Percentiles rank a stretch among this genome's conserved stretches.
phyloP scores from a whole-genome alignment of 768 basidiomycete species.

The Suillus cothurnatus region DNA sequence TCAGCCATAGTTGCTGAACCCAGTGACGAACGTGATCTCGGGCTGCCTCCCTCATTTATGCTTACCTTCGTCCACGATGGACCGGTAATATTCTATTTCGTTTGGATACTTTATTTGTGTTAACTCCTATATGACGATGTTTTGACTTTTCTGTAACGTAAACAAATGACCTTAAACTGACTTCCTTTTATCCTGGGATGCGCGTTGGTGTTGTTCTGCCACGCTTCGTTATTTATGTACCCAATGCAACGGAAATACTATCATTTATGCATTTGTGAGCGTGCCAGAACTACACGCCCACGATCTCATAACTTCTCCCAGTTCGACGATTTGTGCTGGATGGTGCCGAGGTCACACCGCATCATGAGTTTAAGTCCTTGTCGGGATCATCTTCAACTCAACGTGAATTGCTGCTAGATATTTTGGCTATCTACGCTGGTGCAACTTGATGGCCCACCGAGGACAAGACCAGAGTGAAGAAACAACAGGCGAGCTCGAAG shows the following conservation, averaged over 20 bases:
- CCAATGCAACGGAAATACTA: not conserved
- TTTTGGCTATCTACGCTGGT: not conserved
- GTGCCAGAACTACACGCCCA: not conserved
- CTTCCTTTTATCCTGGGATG: not conserved
- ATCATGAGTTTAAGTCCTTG: not conserved
- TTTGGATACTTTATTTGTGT: constrained; percentile 7
- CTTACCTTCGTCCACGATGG: not conserved
- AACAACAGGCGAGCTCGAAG: not conserved
- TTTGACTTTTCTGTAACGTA: constrained; percentile 9
- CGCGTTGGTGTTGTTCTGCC: constrained; percentile 1
- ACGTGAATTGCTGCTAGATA: not conserved
- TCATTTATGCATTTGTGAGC: not conserved
- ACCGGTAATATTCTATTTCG: not conserved
- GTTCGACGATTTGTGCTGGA: not conserved
- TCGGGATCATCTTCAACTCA: not conserved
- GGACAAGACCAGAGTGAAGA: not conserved
- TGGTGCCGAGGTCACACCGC: no score
- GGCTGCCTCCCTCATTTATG: constrained; percentile 30
- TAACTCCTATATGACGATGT: constrained; percentile 1
- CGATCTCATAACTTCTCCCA: not conserved
- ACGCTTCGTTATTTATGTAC: constrained; percentile 4
- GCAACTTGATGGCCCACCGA: not conserved
- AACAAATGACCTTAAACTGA: not conserved
- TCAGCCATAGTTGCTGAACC: constrained; percentile 42
- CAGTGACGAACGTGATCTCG: constrained; percentile 70